Conservation (phyloP, 2,329 filamentous ascomycete genomes). For the Fusarium nurragi region DNA sequence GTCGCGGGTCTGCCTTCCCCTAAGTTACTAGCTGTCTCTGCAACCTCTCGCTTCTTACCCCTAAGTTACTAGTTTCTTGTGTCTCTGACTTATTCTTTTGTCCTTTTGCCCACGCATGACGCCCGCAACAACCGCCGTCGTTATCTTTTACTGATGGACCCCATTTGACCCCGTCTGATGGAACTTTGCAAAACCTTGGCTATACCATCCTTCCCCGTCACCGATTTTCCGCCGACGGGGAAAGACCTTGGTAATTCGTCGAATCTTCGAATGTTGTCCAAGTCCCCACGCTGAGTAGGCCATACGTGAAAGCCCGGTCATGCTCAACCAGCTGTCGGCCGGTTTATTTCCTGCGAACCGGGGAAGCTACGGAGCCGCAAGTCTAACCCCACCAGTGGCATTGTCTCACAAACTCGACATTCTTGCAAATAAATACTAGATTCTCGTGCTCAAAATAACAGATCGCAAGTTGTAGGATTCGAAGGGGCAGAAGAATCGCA, state of each 20-base stretch:
- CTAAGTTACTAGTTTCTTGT: constrained; percentile 16
- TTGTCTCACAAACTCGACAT: not conserved
- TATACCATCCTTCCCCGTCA: not conserved
- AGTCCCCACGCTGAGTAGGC: constrained; percentile 4
- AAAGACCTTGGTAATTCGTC: not conserved
- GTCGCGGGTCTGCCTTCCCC: constrained; percentile 41
- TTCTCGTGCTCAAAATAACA: not conserved
- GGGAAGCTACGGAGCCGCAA: constrained; percentile 35
- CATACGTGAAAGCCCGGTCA: not conserved
- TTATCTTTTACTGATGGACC: not conserved
- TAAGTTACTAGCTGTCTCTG: constrained; percentile 41
- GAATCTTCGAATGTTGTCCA: not conserved
- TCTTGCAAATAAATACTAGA: not conserved
- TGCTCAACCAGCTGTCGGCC: not conserved
- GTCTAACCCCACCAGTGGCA: constrained; percentile 8
- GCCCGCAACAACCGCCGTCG: constrained; percentile 25
- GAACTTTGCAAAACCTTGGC: not conserved
- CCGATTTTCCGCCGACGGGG: constrained; percentile 8
- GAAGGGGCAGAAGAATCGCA: not conserved
- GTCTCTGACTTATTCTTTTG: not conserved
- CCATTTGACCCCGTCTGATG: constrained; percentile 8
- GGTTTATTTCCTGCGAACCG: constrained; percentile 32
- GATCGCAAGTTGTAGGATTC: not conserved
- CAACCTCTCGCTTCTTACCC: constrained; percentile 24
- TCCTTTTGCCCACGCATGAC: constrained; percentile 24